Conservation (phyloP, 1,284 basidiomycete species). For the Schizophyllum amplum region DNA sequence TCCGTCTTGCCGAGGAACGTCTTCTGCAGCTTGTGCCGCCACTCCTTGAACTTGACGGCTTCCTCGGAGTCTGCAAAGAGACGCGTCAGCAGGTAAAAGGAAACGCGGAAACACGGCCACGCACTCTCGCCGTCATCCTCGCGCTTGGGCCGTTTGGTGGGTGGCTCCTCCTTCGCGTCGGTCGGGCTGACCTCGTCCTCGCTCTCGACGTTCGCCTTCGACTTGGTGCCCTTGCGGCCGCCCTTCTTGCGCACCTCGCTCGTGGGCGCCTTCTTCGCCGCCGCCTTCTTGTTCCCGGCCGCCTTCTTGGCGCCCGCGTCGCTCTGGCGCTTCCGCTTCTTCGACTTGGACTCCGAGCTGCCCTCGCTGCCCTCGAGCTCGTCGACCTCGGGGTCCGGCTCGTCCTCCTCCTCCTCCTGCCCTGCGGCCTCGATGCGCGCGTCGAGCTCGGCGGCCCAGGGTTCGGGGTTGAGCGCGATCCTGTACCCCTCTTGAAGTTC, state of each 20-base stretch:
- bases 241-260: neutral
- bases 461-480: conserved; percentile 6
- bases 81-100: conserved; percentile 13
- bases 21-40: conserved; percentile 88
- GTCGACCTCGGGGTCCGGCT: conserved; percentile 6
- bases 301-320: conserved; percentile 4
- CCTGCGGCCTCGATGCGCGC: conserved; percentile 5
- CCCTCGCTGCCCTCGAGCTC: conserved; percentile 1
- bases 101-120: neutral
- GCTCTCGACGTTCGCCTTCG: conserved; percentile 14
- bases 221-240: conserved; percentile 9
- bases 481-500: neutral
- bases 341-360: conserved; percentile 5
- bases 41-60: conserved; percentile 71
- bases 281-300: conserved; percentile 6
- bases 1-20: conserved; percentile 69
- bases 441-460: conserved; percentile 8
- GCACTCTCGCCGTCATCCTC: neutral
- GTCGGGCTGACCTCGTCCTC: conserved; percentile 9
- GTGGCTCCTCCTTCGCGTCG: conserved; percentile 4
- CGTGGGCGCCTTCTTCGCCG: neutral
- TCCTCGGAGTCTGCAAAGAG: conserved; percentile 55
- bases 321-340: conserved; percentile 11
- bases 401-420: neutral
- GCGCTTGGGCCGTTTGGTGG: conserved; percentile 1